phyloP scores from a whole-genome alignment of 345 rosid genomes.

The Garcia nutans region DNA sequence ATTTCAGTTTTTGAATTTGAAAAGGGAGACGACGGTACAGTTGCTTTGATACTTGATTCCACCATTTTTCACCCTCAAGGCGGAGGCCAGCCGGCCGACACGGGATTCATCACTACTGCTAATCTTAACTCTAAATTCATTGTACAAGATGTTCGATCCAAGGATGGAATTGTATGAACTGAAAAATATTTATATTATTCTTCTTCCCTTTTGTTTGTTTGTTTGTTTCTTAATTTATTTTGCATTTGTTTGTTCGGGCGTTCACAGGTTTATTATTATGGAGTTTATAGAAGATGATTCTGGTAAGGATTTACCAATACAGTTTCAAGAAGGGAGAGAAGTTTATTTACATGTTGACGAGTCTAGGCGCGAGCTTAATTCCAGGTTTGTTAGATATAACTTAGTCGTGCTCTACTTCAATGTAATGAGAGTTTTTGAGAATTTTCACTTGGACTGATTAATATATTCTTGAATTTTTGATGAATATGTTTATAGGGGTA shows the following conservation, averaged over 20 bases:
- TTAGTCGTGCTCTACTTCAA: neutral
- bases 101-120: conserved; percentile 44
- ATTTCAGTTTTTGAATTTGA: neutral
- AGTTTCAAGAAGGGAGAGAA: conserved; percentile 40
- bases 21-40: conserved; percentile 66
- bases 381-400: conserved; percentile 44
- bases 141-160: conserved; percentile 79
- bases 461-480: no score
- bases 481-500: no score
- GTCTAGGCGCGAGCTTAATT: conserved; percentile 64
- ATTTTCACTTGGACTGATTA: neutral
- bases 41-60: conserved; percentile 60
- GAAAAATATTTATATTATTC: neutral
- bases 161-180: conserved; percentile 55
- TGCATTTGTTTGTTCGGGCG: neutral
- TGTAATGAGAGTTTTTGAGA: neutral
- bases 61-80: conserved; percentile 95
- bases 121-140: conserved; percentile 41
- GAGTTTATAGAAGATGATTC: conserved; percentile 48
- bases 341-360: conserved; percentile 62
- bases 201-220: neutral
- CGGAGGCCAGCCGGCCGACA: conserved; percentile 88
- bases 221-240: neutral
- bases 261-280: conserved; percentile 72
- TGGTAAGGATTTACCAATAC: conserved; percentile 20